Percentiles rank a stretch among this genome's conserved stretches.
These are phyloP conservation scores for Botryotinia globosa DNA, from an alignment of 2,329 filamentous ascomycete species.

Conservation along the genomic window DNA sequence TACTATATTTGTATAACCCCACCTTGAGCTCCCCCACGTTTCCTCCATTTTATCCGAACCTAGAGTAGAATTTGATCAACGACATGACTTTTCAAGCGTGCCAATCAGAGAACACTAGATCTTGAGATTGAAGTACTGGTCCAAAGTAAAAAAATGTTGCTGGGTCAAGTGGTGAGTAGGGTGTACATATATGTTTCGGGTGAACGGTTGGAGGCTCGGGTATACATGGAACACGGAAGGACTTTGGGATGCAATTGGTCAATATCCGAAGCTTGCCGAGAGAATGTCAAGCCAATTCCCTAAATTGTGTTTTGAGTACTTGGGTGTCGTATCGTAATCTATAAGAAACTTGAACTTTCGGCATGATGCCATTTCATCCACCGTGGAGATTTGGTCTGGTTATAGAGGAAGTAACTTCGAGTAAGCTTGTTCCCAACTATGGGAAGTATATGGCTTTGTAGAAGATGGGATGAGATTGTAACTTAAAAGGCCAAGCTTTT, in stretches of 20 bases:
- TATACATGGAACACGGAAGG: neutral
- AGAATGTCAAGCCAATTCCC: neutral
- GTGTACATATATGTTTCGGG: neutral
- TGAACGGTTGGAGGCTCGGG: neutral
- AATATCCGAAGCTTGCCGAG: neutral
- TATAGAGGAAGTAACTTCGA: neutral
- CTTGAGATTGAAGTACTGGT: neutral
- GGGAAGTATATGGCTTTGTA: neutral
- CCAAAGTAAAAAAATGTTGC: neutral
- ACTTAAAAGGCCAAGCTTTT: neutral
- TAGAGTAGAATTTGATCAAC: neutral
- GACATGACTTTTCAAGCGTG: conserved; percentile 10
- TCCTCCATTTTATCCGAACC: conserved; percentile 10
- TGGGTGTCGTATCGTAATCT: neutral
- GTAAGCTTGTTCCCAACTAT: neutral
- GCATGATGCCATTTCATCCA: neutral
- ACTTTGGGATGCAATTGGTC: neutral
- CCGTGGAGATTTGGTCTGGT: neutral
- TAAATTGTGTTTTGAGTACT: neutral
- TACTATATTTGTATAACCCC: conserved; percentile 11
- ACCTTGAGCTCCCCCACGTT: neutral
- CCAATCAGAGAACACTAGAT: neutral
- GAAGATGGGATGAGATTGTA: neutral
- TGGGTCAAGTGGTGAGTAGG: neutral
- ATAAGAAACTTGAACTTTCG: neutral